Base-by-base conservation (phyloP, 2,329 filamentous ascomycete genomes). In the Drechslerella dactyloides region DNA sequence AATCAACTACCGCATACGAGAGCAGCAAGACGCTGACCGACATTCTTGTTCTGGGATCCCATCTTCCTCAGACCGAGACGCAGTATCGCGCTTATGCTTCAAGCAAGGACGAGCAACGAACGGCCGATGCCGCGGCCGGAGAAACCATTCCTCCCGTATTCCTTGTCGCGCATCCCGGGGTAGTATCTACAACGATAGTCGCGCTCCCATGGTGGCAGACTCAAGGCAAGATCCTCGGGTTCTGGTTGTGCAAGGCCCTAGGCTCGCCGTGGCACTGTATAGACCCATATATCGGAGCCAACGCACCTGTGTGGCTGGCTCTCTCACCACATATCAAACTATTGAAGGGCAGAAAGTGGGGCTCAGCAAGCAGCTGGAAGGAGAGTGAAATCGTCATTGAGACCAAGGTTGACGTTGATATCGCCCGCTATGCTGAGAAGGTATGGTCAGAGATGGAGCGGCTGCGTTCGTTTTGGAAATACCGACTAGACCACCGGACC, bases 261-360 rank as follows among this genome's bases (percentile, higher is more conserved):
- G 94, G 94, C 54, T 96, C 90, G 1, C 90, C 90, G 10, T 99
- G 94, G 94, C 93, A 97, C 79, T 84, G 85, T 0, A 83, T 90
- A 54, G 84, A 84, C n/a, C 84, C 88, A 0, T 96, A 96, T 81
- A 84, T 85, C 19, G 93, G 89, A 46, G 91, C 93, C 6, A 85
- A 84, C 53, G 86, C 91, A 0, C 85, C 90, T 3, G 88, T 89
- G 23, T 97, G 90, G 89, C 81, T 96, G 5, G 86, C 89, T 0
- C 84, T 97, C 11, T 84, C 88, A 66, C 84, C 85, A 15, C 82
- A 83, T 19, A 82, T 93, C 13, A 85, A 90, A 56, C 82, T 81
- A 1, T 78, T 83, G 40, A 82, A 85, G 75, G 78, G 77, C 21
- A 74, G 79, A 73, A 87, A 97, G 81, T 97, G 93, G 93, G 93